Evolutionary conservation across 169 alveolate species (phyloP), one percentile per base, ranked within the genome.

Genomic region (Babesia bigemina): DNA sequence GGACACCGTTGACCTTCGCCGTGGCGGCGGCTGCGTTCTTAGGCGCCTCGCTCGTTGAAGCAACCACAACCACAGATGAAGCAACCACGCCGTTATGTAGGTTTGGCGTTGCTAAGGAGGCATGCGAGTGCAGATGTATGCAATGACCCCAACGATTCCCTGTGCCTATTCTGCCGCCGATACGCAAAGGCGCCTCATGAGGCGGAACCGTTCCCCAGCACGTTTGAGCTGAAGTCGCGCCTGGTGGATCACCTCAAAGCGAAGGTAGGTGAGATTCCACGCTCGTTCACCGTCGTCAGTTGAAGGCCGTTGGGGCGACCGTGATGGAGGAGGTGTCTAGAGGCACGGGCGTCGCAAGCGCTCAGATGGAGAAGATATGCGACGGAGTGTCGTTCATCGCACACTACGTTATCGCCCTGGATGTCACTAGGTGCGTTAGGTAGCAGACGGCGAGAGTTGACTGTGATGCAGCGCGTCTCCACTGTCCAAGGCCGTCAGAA

Each of bases 151-250:
- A 67, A 42, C 2, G 76, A 67, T 19, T 29, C 55, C 19, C 55
- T 67, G 45, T 50, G 63, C 45, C 22, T 17, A 45, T 67, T 67
- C 44, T 67, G 76, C 58, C n/a, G 55, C 14, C 16, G 42, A 42
- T 67, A 14, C 48, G 63, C 76, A 2, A 55, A 22, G 24, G 11
- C 42, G 14, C 12, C 47, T n/a, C 17, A 9, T 52, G 14, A 52
- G 19, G 13, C 53, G 11, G 28, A 6, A 24, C 28, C 3, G 10
- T 67, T 67, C 56, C 63, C 76, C 4, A 55, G 76, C 21, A 21
- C 39, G 2, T 8, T 11, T 1, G 17, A 13, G 4, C n/a, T 67
- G 10, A 50, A 33, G 55, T 4, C 2, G 36, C 44, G 24, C 12
- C 17, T 55, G 22, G 42, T 26, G 26, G 22, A 26, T 2, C 55